Percentiles rank a stretch among this genome's conserved stretches.
phyloP scores from a whole-genome alignment of 1,284 basidiomycete species.

The Marasmius tenuissimus region DNA sequence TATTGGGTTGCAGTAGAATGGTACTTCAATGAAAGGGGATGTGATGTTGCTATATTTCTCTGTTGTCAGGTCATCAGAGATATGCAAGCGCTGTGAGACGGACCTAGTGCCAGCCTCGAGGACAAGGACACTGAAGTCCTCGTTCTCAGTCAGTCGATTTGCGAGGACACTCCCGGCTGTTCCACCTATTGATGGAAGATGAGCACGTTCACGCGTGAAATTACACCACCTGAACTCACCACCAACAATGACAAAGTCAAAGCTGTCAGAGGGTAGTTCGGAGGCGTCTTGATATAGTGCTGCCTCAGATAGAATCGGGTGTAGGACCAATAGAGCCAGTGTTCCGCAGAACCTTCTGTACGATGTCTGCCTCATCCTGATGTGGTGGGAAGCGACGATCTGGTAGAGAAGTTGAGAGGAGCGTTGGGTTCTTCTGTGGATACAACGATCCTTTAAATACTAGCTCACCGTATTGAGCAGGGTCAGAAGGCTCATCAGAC shows the following conservation, averaged over 20 bases:
- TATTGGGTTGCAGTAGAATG: conserved; percentile 20
- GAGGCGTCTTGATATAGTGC: conserved; percentile 2
- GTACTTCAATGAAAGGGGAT: conserved; percentile 20
- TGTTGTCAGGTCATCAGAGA: background rate
- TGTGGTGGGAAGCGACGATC: too few species aligned
- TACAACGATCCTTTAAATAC: too few species aligned
- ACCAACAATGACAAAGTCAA: conserved; percentile 23
- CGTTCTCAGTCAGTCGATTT: conserved; percentile 39
- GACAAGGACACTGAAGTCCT: conserved; percentile 32
- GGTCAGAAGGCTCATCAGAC: too few species aligned
- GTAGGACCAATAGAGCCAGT: background rate
- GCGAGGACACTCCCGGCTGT: conserved; percentile 31
- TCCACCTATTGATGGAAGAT: conserved; percentile 13
- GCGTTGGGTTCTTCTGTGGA: too few species aligned
- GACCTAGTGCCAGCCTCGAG: conserved; percentile 35
- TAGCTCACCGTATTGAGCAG: too few species aligned
- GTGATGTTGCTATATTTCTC: conserved; percentile 20
- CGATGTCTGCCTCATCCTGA: too few species aligned
- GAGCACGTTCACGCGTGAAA: background rate
- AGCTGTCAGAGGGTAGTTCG: conserved; percentile 4
- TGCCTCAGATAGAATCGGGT: background rate
- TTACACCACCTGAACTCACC: conserved; percentile 9
- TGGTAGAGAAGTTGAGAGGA: too few species aligned
- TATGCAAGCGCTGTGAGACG: conserved; percentile 3
- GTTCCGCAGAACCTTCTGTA: background rate